A percentile compares a stretch with the other conserved stretches of the same genome.
phyloP scores from a whole-genome alignment of 257 asterid genomes.

The Nicotiana knightiana region DNA sequence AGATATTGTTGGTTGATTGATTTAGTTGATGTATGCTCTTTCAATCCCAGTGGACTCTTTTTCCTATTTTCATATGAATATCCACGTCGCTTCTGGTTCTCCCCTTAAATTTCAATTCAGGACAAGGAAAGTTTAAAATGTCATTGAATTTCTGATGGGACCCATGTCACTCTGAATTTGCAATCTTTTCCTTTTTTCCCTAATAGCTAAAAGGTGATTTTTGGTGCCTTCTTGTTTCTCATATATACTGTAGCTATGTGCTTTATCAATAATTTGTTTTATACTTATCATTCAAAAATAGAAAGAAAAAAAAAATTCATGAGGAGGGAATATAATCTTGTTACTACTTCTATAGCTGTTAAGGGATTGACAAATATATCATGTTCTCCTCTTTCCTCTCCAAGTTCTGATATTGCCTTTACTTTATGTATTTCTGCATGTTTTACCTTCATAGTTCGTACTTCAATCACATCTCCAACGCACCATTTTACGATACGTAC shows the following conservation, averaged over 20 bases:
- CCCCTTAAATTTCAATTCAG: not conserved
- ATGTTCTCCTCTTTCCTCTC: not conserved
- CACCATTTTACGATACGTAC: not conserved
- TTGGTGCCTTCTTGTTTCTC: not conserved
- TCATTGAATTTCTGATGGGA: not conserved
- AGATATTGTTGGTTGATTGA: constrained; percentile 1
- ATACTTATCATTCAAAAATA: not conserved
- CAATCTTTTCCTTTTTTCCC: not conserved
- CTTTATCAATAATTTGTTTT: not conserved
- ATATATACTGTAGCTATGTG: not conserved
- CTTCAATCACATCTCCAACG: not conserved
- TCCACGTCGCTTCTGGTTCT: not conserved
- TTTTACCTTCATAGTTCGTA: not conserved
- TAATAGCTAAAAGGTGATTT: not conserved
- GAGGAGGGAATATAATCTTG: not conserved
- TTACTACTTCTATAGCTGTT: not conserved
- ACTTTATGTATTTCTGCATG: not conserved
- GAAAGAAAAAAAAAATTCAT: not conserved
- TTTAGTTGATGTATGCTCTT: not conserved
- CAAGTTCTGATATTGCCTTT: not conserved
- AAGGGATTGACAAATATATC: not conserved
- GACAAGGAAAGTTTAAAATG: not conserved
- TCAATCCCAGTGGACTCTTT: constrained; percentile 1
- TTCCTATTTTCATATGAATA: not conserved
- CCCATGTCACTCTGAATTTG: not conserved